phyloP scores from a whole-genome alignment of 2,329 filamentous ascomycete species.

The Colletotrichum eleusines region DNA sequence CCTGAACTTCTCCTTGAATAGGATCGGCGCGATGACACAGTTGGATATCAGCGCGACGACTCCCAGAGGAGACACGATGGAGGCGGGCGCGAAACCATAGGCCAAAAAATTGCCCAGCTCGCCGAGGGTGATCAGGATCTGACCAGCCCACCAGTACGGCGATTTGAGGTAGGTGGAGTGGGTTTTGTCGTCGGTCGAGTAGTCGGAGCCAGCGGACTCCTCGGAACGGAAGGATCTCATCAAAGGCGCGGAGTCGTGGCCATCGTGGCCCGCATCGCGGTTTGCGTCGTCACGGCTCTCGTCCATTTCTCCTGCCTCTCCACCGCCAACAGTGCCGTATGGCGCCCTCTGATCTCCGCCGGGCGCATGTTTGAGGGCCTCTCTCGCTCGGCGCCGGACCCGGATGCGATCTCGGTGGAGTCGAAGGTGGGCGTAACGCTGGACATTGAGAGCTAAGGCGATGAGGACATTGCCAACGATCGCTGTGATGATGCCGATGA shows the following conservation, averaged over 20 bases:
- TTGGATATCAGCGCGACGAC: constrained; percentile 98
- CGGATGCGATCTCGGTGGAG: constrained; percentile 78
- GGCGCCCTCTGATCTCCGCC: constrained; percentile 46
- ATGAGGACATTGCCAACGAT: constrained; percentile 95
- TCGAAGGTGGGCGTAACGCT: constrained; percentile 92
- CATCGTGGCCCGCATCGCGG: constrained; percentile 48
- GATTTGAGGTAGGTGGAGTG: constrained; percentile 85
- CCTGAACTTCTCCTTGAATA: constrained; percentile 93
- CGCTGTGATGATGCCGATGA: constrained; percentile 94
- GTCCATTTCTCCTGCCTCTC: constrained; percentile 24
- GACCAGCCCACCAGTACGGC: constrained; percentile 96
- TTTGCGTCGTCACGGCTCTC: constrained; percentile 32
- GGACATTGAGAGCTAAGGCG: constrained; percentile 94
- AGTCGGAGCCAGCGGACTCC: constrained; percentile 54
- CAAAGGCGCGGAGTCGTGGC: constrained; percentile 64
- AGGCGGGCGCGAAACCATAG: constrained; percentile 97
- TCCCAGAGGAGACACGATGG: constrained; percentile 94
- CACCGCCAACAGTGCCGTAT: constrained; percentile 52
- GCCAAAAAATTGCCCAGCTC: constrained; percentile 97
- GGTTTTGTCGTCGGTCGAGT: constrained; percentile 52
- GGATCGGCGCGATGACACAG: constrained; percentile 93
- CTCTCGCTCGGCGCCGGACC: constrained; percentile 65
- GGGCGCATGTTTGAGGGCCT: constrained; percentile 62
- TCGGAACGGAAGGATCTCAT: constrained; percentile 62
- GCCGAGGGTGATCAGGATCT: constrained; percentile 90